Conservation (phyloP, 441 rosid species). For the Adansonia rubrostipa region DNA sequence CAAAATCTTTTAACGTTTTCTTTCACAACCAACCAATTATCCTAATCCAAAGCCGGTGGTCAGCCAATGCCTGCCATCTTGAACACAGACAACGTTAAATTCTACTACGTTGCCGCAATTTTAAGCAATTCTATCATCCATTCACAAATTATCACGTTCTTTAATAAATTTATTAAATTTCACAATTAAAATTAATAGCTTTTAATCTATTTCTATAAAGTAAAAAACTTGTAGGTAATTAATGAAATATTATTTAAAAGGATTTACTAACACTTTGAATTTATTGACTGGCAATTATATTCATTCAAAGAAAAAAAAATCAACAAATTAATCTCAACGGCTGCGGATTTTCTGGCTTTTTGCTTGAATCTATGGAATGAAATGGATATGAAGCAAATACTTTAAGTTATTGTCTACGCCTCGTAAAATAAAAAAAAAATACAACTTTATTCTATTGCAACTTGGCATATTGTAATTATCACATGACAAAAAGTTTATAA, state of each 20-base stretch:
- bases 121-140: neutral
- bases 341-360: neutral
- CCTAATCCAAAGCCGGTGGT: too few species aligned
- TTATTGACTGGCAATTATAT: neutral
- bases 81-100: neutral
- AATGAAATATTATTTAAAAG: neutral
- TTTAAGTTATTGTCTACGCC: conserved; percentile 9
- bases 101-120: neutral
- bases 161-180: too few species aligned
- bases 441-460: neutral
- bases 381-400: neutral
- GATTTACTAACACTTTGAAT: neutral
- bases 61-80: too few species aligned
- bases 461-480: neutral
- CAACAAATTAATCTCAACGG: neutral
- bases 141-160: too few species aligned
- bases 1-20: neutral
- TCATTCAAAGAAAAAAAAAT: neutral
- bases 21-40: neutral
- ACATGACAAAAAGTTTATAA: neutral
- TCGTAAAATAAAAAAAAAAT: neutral
- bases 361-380: neutral
- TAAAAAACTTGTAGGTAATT: too few species aligned
- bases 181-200: too few species aligned
- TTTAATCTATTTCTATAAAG: too few species aligned